Evolutionary conservation across 2,329 filamentous ascomycete species (phyloP).

Genomic region (Colletotrichum coccodes): DNA sequence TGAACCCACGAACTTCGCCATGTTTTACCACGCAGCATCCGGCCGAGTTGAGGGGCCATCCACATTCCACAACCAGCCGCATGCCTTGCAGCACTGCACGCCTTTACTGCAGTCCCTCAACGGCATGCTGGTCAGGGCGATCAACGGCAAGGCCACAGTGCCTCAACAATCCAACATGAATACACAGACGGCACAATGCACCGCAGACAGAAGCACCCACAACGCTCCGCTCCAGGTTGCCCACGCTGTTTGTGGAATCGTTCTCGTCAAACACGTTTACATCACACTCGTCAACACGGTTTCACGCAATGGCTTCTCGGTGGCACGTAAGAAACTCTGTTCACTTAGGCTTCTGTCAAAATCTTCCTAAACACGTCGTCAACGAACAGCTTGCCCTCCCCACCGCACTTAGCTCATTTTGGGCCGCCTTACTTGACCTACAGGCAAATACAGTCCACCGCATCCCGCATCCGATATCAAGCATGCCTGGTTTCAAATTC

Average conservation of each 20-base stretch:
- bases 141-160: background rate
- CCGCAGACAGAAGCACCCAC: slow-evolving; percentile 7
- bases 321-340: background rate
- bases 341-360: slow-evolving; percentile 13
- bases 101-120: background rate
- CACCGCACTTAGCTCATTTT: background rate
- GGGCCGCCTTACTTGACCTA: background rate
- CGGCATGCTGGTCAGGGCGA: background rate
- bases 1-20: slow-evolving; percentile 16
- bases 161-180: background rate
- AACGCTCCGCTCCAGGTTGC: slow-evolving; percentile 15
- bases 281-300: background rate
- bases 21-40: slow-evolving; percentile 32
- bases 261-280: slow-evolving; percentile 16
- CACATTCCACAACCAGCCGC: slow-evolving; percentile 6
- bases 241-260: background rate
- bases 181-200: slow-evolving; percentile 13
- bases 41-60: background rate
- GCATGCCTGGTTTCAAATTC: slow-evolving; percentile 17
- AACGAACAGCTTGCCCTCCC: background rate
- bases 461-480: slow-evolving; percentile 18
- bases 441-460: background rate
- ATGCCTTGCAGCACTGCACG: background rate
- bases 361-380: background rate
- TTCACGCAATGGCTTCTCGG: slow-evolving; percentile 1